A percentile compares a stretch with the other conserved stretches of the same genome.
phyloP scores from a whole-genome alignment of 1,284 basidiomycete species.

The Pholiota adiposa region DNA sequence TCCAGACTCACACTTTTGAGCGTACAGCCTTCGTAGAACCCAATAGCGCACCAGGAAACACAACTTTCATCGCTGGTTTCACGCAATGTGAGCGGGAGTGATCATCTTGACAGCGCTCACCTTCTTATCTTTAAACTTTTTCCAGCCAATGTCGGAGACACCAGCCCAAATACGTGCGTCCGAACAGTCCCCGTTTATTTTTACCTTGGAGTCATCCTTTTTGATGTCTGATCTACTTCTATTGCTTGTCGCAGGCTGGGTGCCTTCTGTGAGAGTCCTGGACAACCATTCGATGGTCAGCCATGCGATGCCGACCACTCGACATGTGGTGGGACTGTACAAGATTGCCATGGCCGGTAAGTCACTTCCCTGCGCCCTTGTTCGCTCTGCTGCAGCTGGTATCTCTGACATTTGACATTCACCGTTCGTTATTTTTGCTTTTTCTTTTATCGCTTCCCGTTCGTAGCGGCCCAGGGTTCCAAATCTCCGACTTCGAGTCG shows the following conservation, averaged over 20 bases:
- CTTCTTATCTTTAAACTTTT: constrained; percentile 9
- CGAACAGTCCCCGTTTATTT: constrained; percentile 4
- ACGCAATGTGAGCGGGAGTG: constrained; percentile 62
- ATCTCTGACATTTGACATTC: constrained; percentile 8
- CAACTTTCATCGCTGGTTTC: constrained; percentile 77
- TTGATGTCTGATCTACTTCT: background rate
- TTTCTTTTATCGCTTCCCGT: background rate
- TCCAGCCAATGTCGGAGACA: constrained; percentile 82
- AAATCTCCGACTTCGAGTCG: constrained; percentile 71
- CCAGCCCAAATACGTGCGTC: constrained; percentile 75
- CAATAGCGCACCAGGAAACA: constrained; percentile 65
- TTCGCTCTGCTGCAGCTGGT: constrained; percentile 5
- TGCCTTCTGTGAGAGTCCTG: constrained; percentile 79
- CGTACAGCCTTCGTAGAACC: constrained; percentile 64
- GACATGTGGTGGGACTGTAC: constrained; percentile 71
- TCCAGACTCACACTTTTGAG: background rate
- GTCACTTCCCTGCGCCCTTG: constrained; percentile 1
- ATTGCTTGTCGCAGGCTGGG: constrained; percentile 50
- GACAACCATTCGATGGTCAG: constrained; percentile 66
- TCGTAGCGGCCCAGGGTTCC: constrained; percentile 72
- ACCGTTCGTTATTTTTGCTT: background rate
- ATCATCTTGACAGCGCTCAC: constrained; percentile 9
- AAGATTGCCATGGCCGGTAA: constrained; percentile 74
- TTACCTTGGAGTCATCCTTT: too few relatives aligned
- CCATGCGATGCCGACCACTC: constrained; percentile 69